Evolutionary conservation across 768 basidiomycete genomes (phyloP), one percentile per base, ranked within the genome.

Genomic region (Chlorophyllum brunneum): DNA sequence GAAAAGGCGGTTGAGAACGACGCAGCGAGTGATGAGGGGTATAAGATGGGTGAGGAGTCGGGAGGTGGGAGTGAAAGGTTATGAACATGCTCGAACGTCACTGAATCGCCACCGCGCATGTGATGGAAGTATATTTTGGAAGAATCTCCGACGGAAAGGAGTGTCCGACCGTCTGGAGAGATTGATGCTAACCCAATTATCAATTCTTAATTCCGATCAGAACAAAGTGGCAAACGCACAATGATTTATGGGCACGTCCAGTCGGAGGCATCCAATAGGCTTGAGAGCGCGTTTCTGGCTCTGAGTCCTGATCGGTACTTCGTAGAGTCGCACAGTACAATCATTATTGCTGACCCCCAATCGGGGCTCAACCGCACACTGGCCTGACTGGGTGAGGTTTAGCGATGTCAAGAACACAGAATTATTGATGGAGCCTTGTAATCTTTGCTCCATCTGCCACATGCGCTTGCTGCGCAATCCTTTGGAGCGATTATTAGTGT

Each of bases 371-470:
- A 45, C 38, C 5, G 52, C 52, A 23, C 55, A 54, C 30, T 42
- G 39, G 27, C 48, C 36, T 13, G 51, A 46, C 8, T 55, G 49
- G 7, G 58, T 56, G 33, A 57, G 39, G 30, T 48, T 54, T 15
- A 48, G 38, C 11, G 55, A 49, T 15, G 58, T 56, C 7, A 61
- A 53, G 9, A 61, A 40, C n/a, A 59, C 54, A 42, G 58, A 59
- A 27, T 61, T 61, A 51, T 61, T 61, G 29, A 61, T 59, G 10
- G 55, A 56, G 9, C 60, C 60, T 22, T 24, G 29, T 5, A 61
- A 34, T 34, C 47, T 48, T 27, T 51, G 53, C 18, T 58, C 52
- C 27, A 30, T 53, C 39, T 61, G 54, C 60, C 60, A 61, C 20
- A 54, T 33, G 7, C 44, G 54, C 20, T 37, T 57, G 33, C 43